Evolutionary conservation across 108 stramenopile genomes (phyloP), one percentile per base, ranked within the genome.

Genomic region (Pseudonitzschia pungens): DNA sequence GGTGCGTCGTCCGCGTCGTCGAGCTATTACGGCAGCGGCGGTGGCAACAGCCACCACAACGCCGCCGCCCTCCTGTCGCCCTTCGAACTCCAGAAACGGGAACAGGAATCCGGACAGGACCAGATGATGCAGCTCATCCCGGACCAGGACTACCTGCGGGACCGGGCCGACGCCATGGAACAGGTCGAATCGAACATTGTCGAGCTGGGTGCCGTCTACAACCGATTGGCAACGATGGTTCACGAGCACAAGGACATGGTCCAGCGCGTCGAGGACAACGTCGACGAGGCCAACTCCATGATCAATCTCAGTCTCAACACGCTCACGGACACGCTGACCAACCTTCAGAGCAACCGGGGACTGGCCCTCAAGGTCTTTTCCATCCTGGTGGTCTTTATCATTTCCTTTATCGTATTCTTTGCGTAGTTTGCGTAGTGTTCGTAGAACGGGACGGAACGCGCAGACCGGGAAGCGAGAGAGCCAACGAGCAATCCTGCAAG

Each of bases 221-320:
- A 95, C 66, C 89, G 89, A 68, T 75, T 95, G 48, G 94, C 94
- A 0, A 89, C 89, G 59, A 95, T 95, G 94, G 91, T 95, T 11
- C 78, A 84, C 45, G 91, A 95, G 63, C 94, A 95, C 73, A 74
- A 79, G 43, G 94, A 95, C 53, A 91, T 95, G 91, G 94, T 95
- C 0, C 88, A 91, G 66, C 73, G 91, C 67, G 91, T 95, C 50
- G 94, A 95, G 78, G 94, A 95, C 77, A 92, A 95, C 82, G 91
- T 95, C 21, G 91, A 95, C 33, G 91, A 92, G 31, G 86, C 94
- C n/a, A 88, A 89, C 63, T 68, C 84, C 33, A 95, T 86, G 55
- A 81, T 95, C 64, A 87, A 79, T 65, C 65, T 92, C 75, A 86
- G 89, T 78, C 65, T 95, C 79, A 81, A 83, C 32, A 69, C 78